Base-by-base conservation (phyloP, 768 basidiomycete species). In the Leccinum sublutescens region DNA sequence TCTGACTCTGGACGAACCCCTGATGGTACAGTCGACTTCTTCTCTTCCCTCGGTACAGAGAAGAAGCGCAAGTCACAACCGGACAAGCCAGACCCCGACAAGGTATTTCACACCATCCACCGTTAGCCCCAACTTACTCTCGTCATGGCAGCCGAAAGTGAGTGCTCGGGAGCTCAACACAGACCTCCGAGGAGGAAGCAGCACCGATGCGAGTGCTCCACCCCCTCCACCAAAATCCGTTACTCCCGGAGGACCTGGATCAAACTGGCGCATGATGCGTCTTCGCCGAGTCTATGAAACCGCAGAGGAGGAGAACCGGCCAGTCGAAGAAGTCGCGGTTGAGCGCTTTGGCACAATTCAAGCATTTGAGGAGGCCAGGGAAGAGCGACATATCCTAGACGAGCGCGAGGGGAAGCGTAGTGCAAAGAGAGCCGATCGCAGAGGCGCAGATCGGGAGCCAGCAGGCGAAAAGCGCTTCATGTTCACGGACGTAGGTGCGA, bases 241-340 rank as follows among this genome's bases (percentile, higher is more conserved):
- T 56, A 84, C 82, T 0, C 93, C 94, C 0, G 96, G 96, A 2
- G 94, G 93, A 2, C 90, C 95, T 5, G 96, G 96, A 11, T 93
- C 93, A 2, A 87, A 86, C 69, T 99, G 97, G 96, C 87, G 97
- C 15, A 98, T 98, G 97, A 94, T 92, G 87, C 93, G 95, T 66
- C 83, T 99, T 0, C 85, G 87, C 43, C 82, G 91, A 15, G 88
- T 93, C 1, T 95, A 93, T 68, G 96, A 98, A 71, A 83, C 90
- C 3, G 93, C 91, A 0, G 87, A 93, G 59, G 95, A 98, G 67
- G 93, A 95, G 72, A 82, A 84, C 5, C 75, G 79, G 5, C 69
- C 85, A 0, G 70, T 93, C 11, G 88, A 92, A 64, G 83, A 94
- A 59, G 83, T 98, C 31, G 96, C 89, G 0, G 63, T 91, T 12